Conservation (phyloP, 208 protist genomes). For the Wallacemonas collosoma region DNA sequence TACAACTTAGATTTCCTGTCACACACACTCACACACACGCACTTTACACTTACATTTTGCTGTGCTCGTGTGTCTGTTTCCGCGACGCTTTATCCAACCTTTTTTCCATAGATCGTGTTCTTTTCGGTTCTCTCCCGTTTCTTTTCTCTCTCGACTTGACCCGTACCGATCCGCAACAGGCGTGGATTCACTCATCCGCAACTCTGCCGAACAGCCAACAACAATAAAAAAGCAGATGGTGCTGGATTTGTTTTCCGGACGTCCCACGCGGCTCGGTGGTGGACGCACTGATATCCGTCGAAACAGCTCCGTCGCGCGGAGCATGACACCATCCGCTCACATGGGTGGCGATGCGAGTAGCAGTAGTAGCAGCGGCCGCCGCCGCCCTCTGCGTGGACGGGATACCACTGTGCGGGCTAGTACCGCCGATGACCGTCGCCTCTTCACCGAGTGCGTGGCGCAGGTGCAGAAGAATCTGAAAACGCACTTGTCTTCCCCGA, state of each 20-base stretch:
- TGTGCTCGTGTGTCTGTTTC: conserved; percentile 9
- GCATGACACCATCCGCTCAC: not conserved
- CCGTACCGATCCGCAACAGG: no score
- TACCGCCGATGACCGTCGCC: conserved; percentile 46
- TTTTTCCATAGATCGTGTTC: not conserved
- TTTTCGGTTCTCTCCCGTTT: not conserved
- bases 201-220: no score
- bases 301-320: conserved; percentile 12
- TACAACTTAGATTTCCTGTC: no score
- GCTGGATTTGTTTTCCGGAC: conserved; percentile 39
- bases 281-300: conserved; percentile 16
- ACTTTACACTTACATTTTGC: not conserved
- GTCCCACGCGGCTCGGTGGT: conserved; percentile 12
- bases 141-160: not conserved
- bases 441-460: conserved; percentile 78
- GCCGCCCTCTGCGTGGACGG: conserved; percentile 16
- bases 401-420: conserved; percentile 19
- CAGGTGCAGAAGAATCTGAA: conserved; percentile 88
- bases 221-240: not conserved
- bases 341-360: not conserved
- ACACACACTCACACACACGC: no score
- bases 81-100: no score
- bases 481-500: conserved; percentile 64
- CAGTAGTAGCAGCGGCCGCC: not conserved
- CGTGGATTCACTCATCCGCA: no score